phyloP scores from a whole-genome alignment of 352 stramenopile genomes.

The Pythium dissimile region DNA sequence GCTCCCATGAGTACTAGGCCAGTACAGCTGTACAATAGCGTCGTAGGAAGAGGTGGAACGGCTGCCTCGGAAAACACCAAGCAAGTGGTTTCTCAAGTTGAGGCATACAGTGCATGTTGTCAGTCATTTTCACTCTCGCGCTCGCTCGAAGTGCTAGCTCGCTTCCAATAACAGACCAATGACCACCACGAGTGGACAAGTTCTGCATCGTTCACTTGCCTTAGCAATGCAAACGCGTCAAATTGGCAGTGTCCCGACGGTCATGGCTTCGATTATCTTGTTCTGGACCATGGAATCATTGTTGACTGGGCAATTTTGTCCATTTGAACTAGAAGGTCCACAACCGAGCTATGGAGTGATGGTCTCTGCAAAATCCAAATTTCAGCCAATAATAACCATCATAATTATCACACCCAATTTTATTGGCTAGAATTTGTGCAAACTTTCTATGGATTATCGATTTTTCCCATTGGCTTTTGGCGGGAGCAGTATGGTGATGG shows the following conservation, averaged over 20 bases:
- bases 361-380: background rate
- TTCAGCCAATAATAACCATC: background rate
- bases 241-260: background rate
- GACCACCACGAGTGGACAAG: too few species aligned
- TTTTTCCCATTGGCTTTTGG: background rate
- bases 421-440: background rate
- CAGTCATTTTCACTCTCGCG: too few species aligned
- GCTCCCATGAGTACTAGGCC: too few species aligned
- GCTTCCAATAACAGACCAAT: too few species aligned
- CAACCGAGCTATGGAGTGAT: background rate
- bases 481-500: background rate
- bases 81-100: too few species aligned
- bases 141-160: too few species aligned
- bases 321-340: background rate
- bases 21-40: background rate
- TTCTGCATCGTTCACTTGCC: too few species aligned
- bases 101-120: too few species aligned
- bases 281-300: background rate
- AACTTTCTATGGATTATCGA: background rate
- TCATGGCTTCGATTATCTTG: background rate
- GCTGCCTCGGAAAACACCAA: background rate
- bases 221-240: background rate
- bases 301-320: too few species aligned
- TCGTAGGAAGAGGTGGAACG: background rate
- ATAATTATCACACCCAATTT: background rate